Evolutionary conservation across 2,329 filamentous ascomycete genomes (phyloP).

Genomic region (Hypoxylon sp.): DNA sequence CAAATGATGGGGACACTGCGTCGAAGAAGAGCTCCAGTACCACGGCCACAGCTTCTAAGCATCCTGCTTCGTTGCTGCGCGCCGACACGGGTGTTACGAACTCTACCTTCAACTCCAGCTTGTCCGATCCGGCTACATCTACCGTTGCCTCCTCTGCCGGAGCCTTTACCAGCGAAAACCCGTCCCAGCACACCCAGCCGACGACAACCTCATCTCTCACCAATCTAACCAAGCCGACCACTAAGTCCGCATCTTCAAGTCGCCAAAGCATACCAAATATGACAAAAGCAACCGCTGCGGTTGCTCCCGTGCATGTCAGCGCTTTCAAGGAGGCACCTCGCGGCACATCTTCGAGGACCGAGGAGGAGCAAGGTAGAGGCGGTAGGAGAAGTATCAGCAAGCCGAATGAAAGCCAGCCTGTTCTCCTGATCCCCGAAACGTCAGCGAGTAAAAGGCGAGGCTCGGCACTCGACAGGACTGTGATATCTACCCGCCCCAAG

Average conservation of each 20-base stretch:
- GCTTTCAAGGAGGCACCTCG: slow-evolving; percentile 58
- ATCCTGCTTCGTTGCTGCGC: slow-evolving; percentile 52
- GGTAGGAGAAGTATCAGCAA: slow-evolving; percentile 55
- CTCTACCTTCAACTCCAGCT: slow-evolving; percentile 47
- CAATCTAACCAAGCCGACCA: slow-evolving; percentile 50
- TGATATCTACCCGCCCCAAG: slow-evolving; percentile 42
- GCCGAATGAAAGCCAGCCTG: slow-evolving; percentile 50
- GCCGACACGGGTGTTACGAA: slow-evolving; percentile 50
- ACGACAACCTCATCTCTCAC: slow-evolving; percentile 59
- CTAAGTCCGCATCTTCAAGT: slow-evolving; percentile 53
- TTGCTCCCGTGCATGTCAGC: slow-evolving; percentile 59
- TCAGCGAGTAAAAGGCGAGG: slow-evolving; percentile 44
- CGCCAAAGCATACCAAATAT: slow-evolving; percentile 46
- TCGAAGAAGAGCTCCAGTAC: slow-evolving; percentile 54
- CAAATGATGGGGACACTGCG: slow-evolving; percentile 52
- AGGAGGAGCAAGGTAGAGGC: slow-evolving; percentile 53
- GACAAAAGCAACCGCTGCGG: slow-evolving; percentile 51
- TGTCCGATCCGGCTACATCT: slow-evolving; percentile 44
- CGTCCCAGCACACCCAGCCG: slow-evolving; percentile 51
- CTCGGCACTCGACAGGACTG: slow-evolving; percentile 43
- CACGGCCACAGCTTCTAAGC: slow-evolving; percentile 52
- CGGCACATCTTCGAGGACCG: slow-evolving; percentile 49
- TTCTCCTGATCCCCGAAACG: slow-evolving; percentile 48
- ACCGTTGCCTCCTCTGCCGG: slow-evolving; percentile 51
- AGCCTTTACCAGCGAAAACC: slow-evolving; percentile 50